These are phyloP conservation scores for Pyricularia pennisetigena DNA, from an alignment of 2,329 filamentous ascomycete genomes.

Conservation along the genomic window DNA sequence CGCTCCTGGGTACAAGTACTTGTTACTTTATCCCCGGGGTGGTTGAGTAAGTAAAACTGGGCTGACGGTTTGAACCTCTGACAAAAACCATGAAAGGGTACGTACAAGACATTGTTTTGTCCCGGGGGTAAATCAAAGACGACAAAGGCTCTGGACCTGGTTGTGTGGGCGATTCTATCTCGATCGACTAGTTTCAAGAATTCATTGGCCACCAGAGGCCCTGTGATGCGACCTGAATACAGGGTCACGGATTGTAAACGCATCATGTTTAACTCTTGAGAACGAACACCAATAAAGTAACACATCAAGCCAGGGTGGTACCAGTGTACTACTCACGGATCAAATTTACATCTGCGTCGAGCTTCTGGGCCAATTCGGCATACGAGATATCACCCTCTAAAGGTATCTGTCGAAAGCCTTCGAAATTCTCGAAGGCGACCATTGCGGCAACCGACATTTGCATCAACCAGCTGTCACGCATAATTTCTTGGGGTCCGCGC, in stretches of 20 bases:
- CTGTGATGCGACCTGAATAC: constrained; percentile 12
- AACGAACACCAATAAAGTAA: not conserved
- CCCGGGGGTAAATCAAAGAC: not conserved
- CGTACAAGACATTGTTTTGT: not conserved
- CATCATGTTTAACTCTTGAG: not conserved
- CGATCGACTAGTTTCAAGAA: constrained; percentile 11
- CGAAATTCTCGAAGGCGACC: constrained; percentile 21
- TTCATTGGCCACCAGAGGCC: constrained; percentile 12
- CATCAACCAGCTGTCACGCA: constrained; percentile 3
- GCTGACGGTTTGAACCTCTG: not conserved
- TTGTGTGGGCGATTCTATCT: constrained; percentile 14
- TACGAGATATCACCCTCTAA: constrained; percentile 16
- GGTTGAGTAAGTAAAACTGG: not conserved
- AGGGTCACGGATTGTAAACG: not conserved
- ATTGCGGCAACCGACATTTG: constrained; percentile 7
- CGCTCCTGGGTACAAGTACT: constrained; percentile 5
- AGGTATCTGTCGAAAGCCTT: constrained; percentile 21
- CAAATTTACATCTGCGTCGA: constrained; percentile 17
- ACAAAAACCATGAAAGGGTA: not conserved
- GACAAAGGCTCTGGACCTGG: not conserved
- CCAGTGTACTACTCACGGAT: constrained; percentile 14
- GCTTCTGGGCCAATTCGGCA: constrained; percentile 16
- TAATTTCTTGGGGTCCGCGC: constrained; percentile 9
- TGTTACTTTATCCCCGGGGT: not conserved
- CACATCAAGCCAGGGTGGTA: not conserved